Base-by-base conservation (phyloP, 2,329 filamentous ascomycete species). In the Sporothrix pseudoabietina region DNA sequence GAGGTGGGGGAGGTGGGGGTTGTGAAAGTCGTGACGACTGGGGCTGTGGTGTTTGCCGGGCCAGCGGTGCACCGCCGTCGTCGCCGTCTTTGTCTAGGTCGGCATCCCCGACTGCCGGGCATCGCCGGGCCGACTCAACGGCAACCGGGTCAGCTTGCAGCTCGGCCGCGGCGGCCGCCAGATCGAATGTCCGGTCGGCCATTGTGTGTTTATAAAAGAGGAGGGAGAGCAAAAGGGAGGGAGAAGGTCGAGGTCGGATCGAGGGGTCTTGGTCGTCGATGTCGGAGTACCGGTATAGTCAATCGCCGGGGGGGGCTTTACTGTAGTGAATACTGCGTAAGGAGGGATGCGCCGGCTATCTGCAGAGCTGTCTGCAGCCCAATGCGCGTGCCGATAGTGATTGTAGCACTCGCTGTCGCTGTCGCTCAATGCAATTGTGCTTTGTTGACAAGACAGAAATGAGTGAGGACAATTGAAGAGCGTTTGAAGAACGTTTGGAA, bases 151-250 rank as follows among this genome's bases (percentile, higher is more conserved):
- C 70, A 49, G 55, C 32, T 57, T 26, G 35, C 39, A 71, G 52
- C 39, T 65, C 70, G 57, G 55, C 59, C 70, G 69, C 41, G 55
- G 16, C 47, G 47, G 59, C 70, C 32, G 70, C 57, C 70, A 71
- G 70, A 26, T 52, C 57, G 57, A 32, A 47, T 1, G 57, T n/a
- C 59, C 30, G 59, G 47, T 55, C 59, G 32, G 61, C 35, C 71
- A 72, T 72, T 68, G 71, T 72, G 71, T 63, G 16, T 47, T 54
- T 32, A 26, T 26, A 26, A 2, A 12, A 19, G n/a, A 22, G 44
- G 30, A 66, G 19, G 41, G 44, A 6, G 57, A 8, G 4, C 8
- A 14, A 49, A 49, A 4, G n/a, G 19, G 14, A 22, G 59, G 59
- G 9, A n/a, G 59, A 14, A 35, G 4, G n/a, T 41, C n/a, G 26